Evolutionary conservation across 2,329 filamentous ascomycete species (phyloP).

Genomic region (Fonsecaea multimorphosa): DNA sequence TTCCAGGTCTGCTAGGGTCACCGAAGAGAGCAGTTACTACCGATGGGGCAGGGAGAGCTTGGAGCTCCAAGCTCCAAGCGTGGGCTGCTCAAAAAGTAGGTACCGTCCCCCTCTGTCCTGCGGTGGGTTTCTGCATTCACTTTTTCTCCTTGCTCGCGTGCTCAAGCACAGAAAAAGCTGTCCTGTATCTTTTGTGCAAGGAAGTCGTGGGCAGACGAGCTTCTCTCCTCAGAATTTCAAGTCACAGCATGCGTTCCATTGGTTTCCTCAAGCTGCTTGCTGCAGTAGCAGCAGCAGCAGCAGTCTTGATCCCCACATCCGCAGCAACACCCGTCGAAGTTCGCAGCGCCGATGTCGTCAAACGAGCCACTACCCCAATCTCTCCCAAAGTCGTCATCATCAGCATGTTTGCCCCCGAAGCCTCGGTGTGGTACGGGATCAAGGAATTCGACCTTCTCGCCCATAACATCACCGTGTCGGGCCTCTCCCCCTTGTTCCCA

Average conservation of each 20-base stretch:
- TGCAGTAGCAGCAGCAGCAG: conserved; percentile 19
- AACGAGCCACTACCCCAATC: conserved; percentile 18
- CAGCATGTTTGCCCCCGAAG: conserved; percentile 66
- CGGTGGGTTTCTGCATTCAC: not conserved
- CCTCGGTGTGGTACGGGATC: conserved; percentile 65
- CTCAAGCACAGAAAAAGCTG: not conserved
- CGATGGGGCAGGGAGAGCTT: conserved; percentile 5
- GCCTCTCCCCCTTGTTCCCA: conserved; percentile 70
- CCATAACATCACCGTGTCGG: conserved; percentile 64
- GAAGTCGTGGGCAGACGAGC: not conserved
- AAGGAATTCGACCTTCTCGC: conserved; percentile 63
- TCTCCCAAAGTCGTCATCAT: conserved; percentile 52
- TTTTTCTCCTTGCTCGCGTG: conserved; percentile 21
- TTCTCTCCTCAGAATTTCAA: not conserved
- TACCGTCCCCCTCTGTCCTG: conserved; percentile 7
- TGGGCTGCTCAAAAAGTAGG: conserved; percentile 22
- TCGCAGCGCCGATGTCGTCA: conserved; percentile 4
- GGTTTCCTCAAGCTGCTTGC: conserved; percentile 12
- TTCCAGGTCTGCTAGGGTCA: not conserved
- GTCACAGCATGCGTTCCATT: conserved; percentile 14
- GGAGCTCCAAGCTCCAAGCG: conserved; percentile 1
- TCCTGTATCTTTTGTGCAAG: not conserved
- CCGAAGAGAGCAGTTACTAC: not conserved
- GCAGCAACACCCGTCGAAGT: conserved; percentile 16
- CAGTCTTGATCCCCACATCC: conserved; percentile 1